These are phyloP conservation scores for Solanum boliviense DNA, from an alignment of 257 asterid species.

Conservation along the genomic window DNA sequence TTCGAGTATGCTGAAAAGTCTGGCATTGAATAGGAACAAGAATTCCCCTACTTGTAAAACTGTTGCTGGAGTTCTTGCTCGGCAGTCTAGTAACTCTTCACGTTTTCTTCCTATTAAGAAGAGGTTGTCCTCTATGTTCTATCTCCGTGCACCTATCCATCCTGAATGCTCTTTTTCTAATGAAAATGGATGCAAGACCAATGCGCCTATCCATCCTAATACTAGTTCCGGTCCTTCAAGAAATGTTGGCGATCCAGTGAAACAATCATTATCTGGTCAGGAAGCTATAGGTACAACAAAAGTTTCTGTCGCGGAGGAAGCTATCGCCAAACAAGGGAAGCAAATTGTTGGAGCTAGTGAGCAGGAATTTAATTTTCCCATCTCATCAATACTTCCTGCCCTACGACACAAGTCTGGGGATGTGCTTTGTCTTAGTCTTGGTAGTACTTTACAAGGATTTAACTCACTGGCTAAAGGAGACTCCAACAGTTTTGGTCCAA, in stretches of 20 bases:
- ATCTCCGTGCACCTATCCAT: neutral
- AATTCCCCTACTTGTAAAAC: neutral
- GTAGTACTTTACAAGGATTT: slow-evolving; percentile 17
- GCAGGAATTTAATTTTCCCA: slow-evolving; percentile 15
- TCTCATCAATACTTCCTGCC: slow-evolving; percentile 7
- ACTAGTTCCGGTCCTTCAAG: neutral
- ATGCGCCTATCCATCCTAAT: neutral
- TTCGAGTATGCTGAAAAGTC: slow-evolving; percentile 11
- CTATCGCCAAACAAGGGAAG: slow-evolving; percentile 17
- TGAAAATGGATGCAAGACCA: neutral
- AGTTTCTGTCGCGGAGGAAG: neutral
- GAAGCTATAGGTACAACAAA: neutral
- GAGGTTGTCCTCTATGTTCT: neutral
- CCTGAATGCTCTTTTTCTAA: neutral
- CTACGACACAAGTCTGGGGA: slow-evolving; percentile 25
- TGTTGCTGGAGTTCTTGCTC: neutral
- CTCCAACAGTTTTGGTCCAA: slow-evolving; percentile 6
- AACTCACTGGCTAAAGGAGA: slow-evolving; percentile 12
- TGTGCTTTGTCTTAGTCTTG: slow-evolving; percentile 58
- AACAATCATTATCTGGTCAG: neutral
- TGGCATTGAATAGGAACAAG: neutral
- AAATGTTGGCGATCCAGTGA: no score
- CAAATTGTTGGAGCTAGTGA: slow-evolving; percentile 13
- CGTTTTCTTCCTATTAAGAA: neutral
- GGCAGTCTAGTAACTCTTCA: neutral